Percentiles rank a stretch among this genome's conserved stretches.
phyloP scores from a whole-genome alignment of 1,284 basidiomycete genomes.

The Naganishia sp. region DNA sequence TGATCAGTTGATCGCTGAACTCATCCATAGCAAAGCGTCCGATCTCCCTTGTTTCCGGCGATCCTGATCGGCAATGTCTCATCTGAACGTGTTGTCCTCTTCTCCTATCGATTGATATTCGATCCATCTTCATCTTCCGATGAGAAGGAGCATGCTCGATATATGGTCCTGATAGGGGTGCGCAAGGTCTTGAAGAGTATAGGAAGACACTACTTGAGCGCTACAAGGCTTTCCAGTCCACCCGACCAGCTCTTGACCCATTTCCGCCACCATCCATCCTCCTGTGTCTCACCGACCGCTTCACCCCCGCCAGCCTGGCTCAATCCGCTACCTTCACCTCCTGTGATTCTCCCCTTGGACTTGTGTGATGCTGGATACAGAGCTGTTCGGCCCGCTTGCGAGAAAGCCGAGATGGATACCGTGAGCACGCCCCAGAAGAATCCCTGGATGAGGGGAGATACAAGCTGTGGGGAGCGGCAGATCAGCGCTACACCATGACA shows the following conservation, averaged over 20 bases:
- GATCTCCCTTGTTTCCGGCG: too few species aligned
- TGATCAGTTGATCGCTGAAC: too few species aligned
- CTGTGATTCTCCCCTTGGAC: slow-evolving; percentile 40
- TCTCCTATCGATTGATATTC: not conserved
- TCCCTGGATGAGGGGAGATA: slow-evolving; percentile 47
- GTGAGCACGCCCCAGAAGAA: slow-evolving; percentile 47
- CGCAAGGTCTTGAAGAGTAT: not conserved
- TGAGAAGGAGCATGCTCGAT: not conserved
- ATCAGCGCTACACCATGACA: not conserved
- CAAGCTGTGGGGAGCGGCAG: slow-evolving; percentile 3
- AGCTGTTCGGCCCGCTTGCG: slow-evolving; percentile 37
- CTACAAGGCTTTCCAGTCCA: slow-evolving; percentile 30
- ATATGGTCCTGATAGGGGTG: not conserved
- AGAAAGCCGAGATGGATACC: slow-evolving; percentile 32
- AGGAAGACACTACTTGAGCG: slow-evolving; percentile 8
- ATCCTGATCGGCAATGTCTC: too few species aligned
- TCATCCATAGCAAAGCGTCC: too few species aligned
- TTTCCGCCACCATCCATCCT: slow-evolving; percentile 32
- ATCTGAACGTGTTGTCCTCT: too few species aligned
- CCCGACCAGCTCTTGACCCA: slow-evolving; percentile 33
- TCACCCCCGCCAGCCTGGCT: slow-evolving; percentile 39
- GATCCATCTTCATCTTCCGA: too few species aligned
- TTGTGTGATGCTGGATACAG: slow-evolving; percentile 45
- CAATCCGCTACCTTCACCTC: slow-evolving; percentile 42
- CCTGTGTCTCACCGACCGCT: slow-evolving; percentile 38